Base-by-base conservation (phyloP, 371 early-diverging fungal species). In the Capniomyces stellatus region DNA sequence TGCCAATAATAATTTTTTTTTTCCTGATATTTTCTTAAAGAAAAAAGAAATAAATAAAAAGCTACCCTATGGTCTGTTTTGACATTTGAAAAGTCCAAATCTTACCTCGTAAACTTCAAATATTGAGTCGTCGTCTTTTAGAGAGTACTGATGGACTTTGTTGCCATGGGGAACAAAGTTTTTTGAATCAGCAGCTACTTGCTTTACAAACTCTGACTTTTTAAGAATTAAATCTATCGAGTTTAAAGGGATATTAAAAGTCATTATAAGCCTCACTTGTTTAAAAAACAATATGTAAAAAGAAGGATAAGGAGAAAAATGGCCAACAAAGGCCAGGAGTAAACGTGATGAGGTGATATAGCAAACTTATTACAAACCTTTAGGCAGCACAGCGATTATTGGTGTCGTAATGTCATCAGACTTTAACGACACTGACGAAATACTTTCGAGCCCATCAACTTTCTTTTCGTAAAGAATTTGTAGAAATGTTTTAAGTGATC, bases 51-150 rank as follows among this genome's bases (percentile, higher is more conserved):
- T n/a, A n/a, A n/a, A n/a, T n/a, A n/a, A n/a, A n/a, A n/a, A n/a
- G n/a, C n/a, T n/a, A n/a, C n/a, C n/a, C n/a, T n/a, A n/a, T n/a
- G n/a, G n/a, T n/a, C n/a, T n/a, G n/a, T n/a, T n/a, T n/a, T n/a
- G n/a, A n/a, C n/a, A n/a, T n/a, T n/a, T n/a, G n/a, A n/a, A n/a
- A n/a, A n/a, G n/a, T n/a, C n/a, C n/a, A n/a, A n/a, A 10, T 31
- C 59, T 50, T 64, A 82, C 83, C 67, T 75, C 75, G 69, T 84
- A 91, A 30, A 87, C 76, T 59, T 87, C 88, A 66, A 71, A 85
- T 18, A 68, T 67, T 49, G 63, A 65, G 46, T 64, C 61, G 3
- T 62, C 66, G 2, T 54, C 62, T 29, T 75, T 74, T 22, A 59
- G 46, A 0, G 51, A 43, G 47, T 87, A 87, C 56, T 83, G 81